A percentile compares a stretch with the other conserved stretches of the same genome.
Evolutionary conservation across 257 asterid species (phyloP).

Genomic region (Mentha longifolia): DNA sequence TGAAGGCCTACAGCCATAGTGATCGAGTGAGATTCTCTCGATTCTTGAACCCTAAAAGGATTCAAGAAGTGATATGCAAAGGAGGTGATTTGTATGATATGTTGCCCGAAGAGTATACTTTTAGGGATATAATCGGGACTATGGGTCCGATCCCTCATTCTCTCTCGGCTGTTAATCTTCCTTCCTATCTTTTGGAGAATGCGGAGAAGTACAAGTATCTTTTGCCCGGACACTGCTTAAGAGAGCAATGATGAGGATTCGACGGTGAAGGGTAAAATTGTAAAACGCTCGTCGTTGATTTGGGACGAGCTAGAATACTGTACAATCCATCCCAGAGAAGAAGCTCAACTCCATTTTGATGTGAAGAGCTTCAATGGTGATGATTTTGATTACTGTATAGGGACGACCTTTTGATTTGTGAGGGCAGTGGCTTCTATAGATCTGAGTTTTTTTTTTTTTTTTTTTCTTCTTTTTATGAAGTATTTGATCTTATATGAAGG

Average conservation of each 20-base stretch:
- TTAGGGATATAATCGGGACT: constrained; percentile 46
- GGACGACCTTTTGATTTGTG: background rate
- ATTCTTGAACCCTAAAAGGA: constrained; percentile 47
- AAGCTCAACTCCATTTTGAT: constrained; percentile 18
- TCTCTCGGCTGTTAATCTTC: constrained; percentile 45
- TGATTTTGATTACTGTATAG: constrained; percentile 7
- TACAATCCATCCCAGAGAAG: constrained; percentile 11
- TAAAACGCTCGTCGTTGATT: background rate
- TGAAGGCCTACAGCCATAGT: constrained; percentile 55
- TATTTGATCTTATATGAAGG: constrained; percentile 2
- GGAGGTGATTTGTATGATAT: constrained; percentile 51
- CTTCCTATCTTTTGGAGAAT: constrained; percentile 43
- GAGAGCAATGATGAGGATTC: constrained; percentile 32
- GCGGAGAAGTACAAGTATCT: constrained; percentile 46
- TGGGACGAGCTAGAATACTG: constrained; percentile 1
- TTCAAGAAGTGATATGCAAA: constrained; percentile 48
- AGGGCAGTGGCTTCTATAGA: constrained; percentile 17
- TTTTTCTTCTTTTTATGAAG: background rate
- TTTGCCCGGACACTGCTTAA: constrained; percentile 45
- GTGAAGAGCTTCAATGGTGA: constrained; percentile 12
- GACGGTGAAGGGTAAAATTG: background rate
- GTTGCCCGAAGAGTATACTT: constrained; percentile 54
- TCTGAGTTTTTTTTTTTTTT: constrained; percentile 9
- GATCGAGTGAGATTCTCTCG: constrained; percentile 48
- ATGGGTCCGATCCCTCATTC: constrained; percentile 55